Evolutionary conservation across 768 basidiomycete species (phyloP), one percentile per base, ranked within the genome.

Genomic region (Lactarius sp.): DNA sequence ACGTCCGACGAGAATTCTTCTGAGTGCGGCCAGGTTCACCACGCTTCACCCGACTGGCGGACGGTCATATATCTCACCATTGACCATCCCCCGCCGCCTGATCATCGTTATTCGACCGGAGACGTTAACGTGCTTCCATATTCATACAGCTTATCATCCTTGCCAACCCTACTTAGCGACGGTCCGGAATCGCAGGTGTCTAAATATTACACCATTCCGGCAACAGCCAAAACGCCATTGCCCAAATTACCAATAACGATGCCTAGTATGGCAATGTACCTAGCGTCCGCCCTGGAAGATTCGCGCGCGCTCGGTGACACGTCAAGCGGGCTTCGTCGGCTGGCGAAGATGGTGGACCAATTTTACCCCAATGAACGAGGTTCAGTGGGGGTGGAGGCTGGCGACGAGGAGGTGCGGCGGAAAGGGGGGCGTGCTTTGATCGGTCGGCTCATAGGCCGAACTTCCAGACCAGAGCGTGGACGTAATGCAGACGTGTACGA

Each of bases 401-500:
- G 72, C 18, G 78, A 75, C 18, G 75, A 74, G 3, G 77, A 79
- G 53, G 76, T 68, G 80, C 27, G 77, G 85, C 80, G 46, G 76
- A 85, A 66, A 78, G 88, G 68, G 84, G 83, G 72, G 47, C 62
- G 62, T 2, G 39, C 56, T 12, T 52, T 68, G 4, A 46, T 68
- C 18, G 61, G 61, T 13, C 81, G 83, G 47, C 80, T 89, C 16
- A 85, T 88, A 27, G 70, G 84, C 75, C 68, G 79, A 77, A 64
- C 76, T 73, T 57, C 76, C 71, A 81, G 75, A 69, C 80, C 77
- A 69, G 78, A 74, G 37, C 77, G 81, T 5, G 78, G 81, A 53
- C 79, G 81, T 50, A 92, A 92, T 70, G 88, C 89, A 68, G 89
- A 92, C 62, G 87, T 85, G 9, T 92, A 87, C 65, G 87, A 90